Evolutionary conservation across 1,139 yeast species (phyloP).

Genomic region (Blastobotrys serpentis): DNA sequence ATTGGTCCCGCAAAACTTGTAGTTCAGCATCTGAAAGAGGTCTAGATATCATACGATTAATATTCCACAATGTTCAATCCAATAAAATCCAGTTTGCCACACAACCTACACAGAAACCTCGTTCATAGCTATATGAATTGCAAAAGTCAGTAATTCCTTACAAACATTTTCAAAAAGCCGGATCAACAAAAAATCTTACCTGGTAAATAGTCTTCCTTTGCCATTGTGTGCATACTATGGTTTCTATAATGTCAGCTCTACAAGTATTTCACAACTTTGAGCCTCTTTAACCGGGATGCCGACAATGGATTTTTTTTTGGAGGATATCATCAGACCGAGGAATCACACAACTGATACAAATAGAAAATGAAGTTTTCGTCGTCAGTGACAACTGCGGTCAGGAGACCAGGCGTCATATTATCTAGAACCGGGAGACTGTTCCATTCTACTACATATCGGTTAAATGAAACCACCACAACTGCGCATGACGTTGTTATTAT

Average conservation of each 20-base stretch:
- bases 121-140: conserved; percentile 7
- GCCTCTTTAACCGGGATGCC: not conserved
- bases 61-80: not conserved
- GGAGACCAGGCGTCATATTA: not conserved
- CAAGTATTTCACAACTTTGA: no score
- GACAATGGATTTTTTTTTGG: not conserved
- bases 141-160: no score
- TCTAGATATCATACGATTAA: conserved; percentile 32
- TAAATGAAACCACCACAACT: not conserved
- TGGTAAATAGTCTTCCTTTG: conserved; percentile 13
- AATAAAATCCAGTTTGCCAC: not conserved
- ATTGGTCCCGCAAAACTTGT: conserved; percentile 71
- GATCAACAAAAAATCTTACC: conserved; percentile 1
- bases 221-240: conserved; percentile 4
- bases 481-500: conserved; percentile 72
- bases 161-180: not conserved
- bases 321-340: no score
- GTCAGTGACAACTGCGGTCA: no score
- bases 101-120: conserved; percentile 9
- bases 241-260: no score
- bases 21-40: conserved; percentile 77
- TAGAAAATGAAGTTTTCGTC: not conserved
- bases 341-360: not conserved
- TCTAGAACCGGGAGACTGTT: not conserved
- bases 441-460: not conserved